A percentile compares a stretch with the other conserved stretches of the same genome.
phyloP scores from a whole-genome alignment of 192 early-diverging fungal genomes.

The Anaeromyces robustus region DNA sequence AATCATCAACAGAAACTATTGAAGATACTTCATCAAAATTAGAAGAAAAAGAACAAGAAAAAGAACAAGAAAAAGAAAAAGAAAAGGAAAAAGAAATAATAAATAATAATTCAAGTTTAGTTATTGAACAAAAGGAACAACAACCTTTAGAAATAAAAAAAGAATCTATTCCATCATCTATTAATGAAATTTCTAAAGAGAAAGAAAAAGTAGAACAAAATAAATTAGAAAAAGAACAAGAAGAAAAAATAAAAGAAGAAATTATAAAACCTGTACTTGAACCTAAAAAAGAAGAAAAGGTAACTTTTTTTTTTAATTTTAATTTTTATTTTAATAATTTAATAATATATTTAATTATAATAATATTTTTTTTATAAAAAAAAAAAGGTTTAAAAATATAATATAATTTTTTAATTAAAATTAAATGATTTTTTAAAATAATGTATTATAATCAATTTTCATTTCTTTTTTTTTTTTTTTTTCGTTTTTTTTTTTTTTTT shows the following conservation, averaged over 20 bases:
- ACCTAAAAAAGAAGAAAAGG: not conserved
- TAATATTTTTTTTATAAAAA: not conserved
- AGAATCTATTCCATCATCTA: too few species aligned
- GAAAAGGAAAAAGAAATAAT: not conserved
- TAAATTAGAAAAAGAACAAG: too few species aligned
- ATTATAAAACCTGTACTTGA: not conserved
- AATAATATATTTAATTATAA: slow-evolving; percentile 4
- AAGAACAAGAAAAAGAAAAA: not conserved
- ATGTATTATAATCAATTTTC: too few species aligned
- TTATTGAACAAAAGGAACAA: too few species aligned
- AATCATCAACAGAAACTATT: slow-evolving; percentile 7
- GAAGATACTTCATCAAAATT: too few species aligned
- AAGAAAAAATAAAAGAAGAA: not conserved
- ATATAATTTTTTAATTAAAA: slow-evolving; percentile 1
- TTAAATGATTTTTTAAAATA: too few species aligned
- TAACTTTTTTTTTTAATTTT: not conserved
- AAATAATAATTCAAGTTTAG: not conserved
- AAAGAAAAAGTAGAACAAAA: too few species aligned
- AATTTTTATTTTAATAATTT: not conserved
- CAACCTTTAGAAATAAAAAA: too few species aligned
- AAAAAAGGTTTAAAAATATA: slow-evolving; percentile 10
- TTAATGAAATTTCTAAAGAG: too few species aligned
- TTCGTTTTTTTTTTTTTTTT: too few species aligned
- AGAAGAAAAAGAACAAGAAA: too few species aligned
- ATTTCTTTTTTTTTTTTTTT: too few species aligned